Conservation (phyloP, 768 basidiomycete species). For the Suillus alpinus region DNA sequence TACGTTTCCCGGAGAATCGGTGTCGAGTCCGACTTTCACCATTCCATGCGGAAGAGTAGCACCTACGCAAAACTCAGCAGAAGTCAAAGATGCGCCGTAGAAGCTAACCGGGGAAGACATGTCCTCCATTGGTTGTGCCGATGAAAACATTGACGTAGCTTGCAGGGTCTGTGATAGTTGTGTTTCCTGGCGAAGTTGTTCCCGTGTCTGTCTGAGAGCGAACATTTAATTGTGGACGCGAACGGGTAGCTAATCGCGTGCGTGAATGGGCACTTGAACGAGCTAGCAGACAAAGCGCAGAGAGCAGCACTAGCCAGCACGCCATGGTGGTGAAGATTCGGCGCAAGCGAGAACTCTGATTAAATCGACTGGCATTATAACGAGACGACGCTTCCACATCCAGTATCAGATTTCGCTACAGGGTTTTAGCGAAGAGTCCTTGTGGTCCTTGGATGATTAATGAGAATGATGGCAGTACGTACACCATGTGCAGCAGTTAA, state of each 20-base stretch:
- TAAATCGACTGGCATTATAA: neutral
- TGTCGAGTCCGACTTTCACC: conserved; percentile 67
- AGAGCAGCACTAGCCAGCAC: conserved; percentile 1
- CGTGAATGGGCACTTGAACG: neutral
- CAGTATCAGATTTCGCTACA: neutral
- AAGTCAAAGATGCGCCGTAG: neutral
- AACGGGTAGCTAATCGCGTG: neutral
- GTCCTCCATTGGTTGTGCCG: conserved; percentile 62
- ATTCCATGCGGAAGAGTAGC: conserved; percentile 69
- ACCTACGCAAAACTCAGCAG: conserved; percentile 31
- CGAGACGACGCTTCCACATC: neutral
- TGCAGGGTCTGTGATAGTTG: conserved; percentile 3
- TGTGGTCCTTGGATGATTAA: neutral
- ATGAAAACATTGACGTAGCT: conserved; percentile 56
- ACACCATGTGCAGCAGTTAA: neutral
- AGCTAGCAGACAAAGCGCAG: neutral
- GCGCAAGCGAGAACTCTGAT: neutral
- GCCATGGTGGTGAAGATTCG: conserved; percentile 1
- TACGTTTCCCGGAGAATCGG: conserved; percentile 61
- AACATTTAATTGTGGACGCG: neutral
- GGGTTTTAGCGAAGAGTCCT: neutral
- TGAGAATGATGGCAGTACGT: neutral
- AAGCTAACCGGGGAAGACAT: conserved; percentile 58
- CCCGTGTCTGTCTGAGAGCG: neutral
- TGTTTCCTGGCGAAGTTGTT: conserved; percentile 1